Percentiles rank a stretch among this genome's conserved stretches.
phyloP scores from a whole-genome alignment of 179 eudicot genomes.

The Monotropa hypopitys region DNA sequence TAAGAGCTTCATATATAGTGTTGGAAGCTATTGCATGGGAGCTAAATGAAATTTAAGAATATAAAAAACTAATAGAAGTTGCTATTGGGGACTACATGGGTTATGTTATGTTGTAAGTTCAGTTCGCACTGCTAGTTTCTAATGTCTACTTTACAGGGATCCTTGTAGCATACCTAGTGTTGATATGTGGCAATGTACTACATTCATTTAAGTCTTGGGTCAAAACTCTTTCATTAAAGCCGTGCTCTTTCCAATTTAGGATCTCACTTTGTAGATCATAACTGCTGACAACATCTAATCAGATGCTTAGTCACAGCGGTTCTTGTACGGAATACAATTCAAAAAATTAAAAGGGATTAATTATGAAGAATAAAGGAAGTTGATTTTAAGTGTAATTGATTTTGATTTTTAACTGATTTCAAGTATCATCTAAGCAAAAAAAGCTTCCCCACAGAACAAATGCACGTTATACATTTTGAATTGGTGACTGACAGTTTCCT shows the following conservation, averaged over 20 bases:
- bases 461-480: background rate
- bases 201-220: constrained; percentile 1
- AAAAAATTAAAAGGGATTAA: background rate
- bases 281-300: background rate
- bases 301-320: background rate
- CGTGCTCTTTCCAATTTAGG: background rate
- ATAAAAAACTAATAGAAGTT: background rate
- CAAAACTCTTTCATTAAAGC: background rate
- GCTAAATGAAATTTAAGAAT: background rate
- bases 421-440: background rate
- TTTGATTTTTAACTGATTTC: background rate
- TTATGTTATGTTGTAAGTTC: too few relatives aligned
- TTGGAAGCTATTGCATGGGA: background rate
- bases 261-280: background rate
- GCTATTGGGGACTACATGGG: too few relatives aligned
- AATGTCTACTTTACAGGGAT: background rate
- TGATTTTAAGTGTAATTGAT: background rate
- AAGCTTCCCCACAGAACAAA: background rate
- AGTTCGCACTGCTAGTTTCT: background rate
- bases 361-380: background rate
- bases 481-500: background rate
- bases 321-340: background rate
- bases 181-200: background rate
- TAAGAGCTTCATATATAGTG: background rate
- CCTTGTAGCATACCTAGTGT: background rate